These are phyloP conservation scores for Xylaria palmicola DNA, from an alignment of 495 filamentous ascomycete species.

Conservation along the genomic window DNA sequence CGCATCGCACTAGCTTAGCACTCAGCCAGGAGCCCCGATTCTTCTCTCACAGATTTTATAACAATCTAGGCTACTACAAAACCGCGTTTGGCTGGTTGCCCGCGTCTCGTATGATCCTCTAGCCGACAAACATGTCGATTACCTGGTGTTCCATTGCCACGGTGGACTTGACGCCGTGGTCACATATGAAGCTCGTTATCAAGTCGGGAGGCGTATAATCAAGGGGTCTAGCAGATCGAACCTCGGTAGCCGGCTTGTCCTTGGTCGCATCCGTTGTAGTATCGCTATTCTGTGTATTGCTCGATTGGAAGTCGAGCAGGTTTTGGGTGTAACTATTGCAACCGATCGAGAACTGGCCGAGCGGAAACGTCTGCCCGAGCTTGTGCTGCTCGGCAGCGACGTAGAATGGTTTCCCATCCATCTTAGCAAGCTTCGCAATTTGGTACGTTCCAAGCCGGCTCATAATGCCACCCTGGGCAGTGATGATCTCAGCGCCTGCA, in stretches of 20 bases:
- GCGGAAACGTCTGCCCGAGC: constrained; percentile 73
- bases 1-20: neutral
- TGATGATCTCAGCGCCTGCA: constrained; percentile 90
- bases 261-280: constrained; percentile 51
- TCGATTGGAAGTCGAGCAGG: constrained; percentile 26
- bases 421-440: constrained; percentile 77
- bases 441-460: constrained; percentile 89
- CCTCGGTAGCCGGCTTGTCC: constrained; percentile 25
- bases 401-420: constrained; percentile 77
- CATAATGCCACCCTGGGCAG: constrained; percentile 91
- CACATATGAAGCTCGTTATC: constrained; percentile 57
- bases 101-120: neutral
- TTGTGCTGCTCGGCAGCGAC: constrained; percentile 95
- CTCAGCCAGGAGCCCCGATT: neutral
- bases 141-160: constrained; percentile 29
- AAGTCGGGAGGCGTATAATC: constrained; percentile 86
- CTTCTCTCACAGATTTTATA: neutral
- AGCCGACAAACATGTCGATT: constrained; percentile 31
- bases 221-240: constrained; percentile 50
- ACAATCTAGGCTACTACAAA: neutral
- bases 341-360: constrained; percentile 74
- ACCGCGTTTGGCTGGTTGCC: neutral
- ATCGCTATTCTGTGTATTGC: constrained; percentile 25
- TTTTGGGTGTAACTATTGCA: constrained; percentile 22
- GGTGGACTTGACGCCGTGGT: constrained; percentile 44